Base-by-base conservation (phyloP, 805 yeast species). In the Grigorovia humatica region DNA sequence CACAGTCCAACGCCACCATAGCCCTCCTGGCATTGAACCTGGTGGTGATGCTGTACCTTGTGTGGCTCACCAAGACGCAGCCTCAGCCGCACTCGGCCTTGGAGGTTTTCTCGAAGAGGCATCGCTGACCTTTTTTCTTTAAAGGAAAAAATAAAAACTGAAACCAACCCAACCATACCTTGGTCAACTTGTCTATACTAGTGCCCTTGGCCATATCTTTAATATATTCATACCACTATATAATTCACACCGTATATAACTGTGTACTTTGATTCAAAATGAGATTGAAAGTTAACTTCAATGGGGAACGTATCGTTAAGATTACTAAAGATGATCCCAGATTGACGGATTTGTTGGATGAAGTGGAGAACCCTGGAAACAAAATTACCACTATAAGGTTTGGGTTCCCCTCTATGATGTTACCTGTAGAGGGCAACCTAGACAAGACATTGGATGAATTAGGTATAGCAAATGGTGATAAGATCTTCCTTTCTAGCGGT, bases 361-460 rank as follows among this genome's bases (percentile, higher is more conserved):
- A 54, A 9, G 45, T 50, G 66, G n/a, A 51, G 46, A 43, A 19
- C 23, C 18, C 32, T 17, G 49, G 56, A 43, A 45, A 50, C n/a
- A 51, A 18, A 62, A 53, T 27, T 62, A 32, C 11, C 15, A 13
- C 38, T 32, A 11, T 82, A 49, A 75, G 76, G 54, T 65, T 58
- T 46, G 89, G 90, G 2, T 83, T 75, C 59, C 91, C 90, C 0
- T 86, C 86, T 1, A 75, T 70, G 53, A 55, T 82, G 1, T 70
- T 69, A 27, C 52, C 73, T 8, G 52, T 55, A 5, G 63, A 63
- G 23, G 54, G 52, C 11, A 42, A 48, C 13, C 52, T 52, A 9
- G 44, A 47, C 1, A 48, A 44, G 9, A 52, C 59, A 11, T 55
- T 80, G 12, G 61, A 55, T 1, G 76, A 71, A 1, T 55, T 74